Evolutionary conservation across 257 asterid species (phyloP).

Genomic region (Fraxinus anomala): DNA sequence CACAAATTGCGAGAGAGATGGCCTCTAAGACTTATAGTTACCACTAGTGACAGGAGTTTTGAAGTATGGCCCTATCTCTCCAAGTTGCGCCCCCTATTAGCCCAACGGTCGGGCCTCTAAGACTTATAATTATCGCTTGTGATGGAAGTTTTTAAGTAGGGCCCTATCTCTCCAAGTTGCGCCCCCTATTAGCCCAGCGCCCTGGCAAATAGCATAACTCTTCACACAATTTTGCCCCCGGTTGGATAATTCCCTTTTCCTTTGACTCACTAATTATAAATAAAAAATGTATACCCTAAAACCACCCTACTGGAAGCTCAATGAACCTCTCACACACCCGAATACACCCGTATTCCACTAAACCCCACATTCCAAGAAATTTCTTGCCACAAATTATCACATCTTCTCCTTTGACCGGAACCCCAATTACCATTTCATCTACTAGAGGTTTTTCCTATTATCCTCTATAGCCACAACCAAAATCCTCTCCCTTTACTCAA

Average conservation of each 20-base stretch:
- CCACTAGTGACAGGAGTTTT: no score
- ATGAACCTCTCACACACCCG: background rate
- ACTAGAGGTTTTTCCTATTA: slow-evolving; percentile 3
- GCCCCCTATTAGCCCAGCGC: no score
- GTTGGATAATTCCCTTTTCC: background rate
- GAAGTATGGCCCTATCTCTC: no score
- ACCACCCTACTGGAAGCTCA: background rate
- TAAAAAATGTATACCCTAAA: background rate
- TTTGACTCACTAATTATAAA: background rate
- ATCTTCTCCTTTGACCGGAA: background rate
- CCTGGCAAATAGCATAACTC: no score
- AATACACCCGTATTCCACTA: background rate
- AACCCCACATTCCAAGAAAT: slow-evolving; percentile 9
- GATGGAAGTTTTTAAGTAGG: no score
- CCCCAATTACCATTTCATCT: background rate
- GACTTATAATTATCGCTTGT: no score
- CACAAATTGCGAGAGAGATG: no score
- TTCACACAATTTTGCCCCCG: background rate
- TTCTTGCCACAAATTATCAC: background rate
- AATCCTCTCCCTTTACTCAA: background rate
- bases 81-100: no score
- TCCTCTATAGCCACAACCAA: background rate
- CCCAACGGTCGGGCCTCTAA: no score
- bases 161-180: no score
- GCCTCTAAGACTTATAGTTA: no score